Evolutionary conservation across 495 filamentous ascomycete species (phyloP), one percentile per base, ranked within the genome.

Genomic region (Aspergillus indologenus): DNA sequence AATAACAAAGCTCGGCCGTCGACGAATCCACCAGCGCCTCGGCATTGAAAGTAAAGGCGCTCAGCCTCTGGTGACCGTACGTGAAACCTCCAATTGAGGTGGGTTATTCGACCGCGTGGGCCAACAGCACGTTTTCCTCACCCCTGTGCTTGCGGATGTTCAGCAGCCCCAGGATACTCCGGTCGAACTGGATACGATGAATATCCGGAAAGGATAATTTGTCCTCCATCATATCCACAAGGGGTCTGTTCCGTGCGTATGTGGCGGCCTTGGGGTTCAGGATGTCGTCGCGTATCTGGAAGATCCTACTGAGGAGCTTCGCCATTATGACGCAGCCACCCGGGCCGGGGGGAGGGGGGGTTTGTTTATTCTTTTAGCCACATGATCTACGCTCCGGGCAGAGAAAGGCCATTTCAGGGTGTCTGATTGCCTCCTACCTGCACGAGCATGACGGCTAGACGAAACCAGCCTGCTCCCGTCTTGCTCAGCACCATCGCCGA

Each of bases 201-300:
- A 96, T 94, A 67, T 96, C 85, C 12, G 90, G 91, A 68, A 94
- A 96, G 40, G 86, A 90, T 77, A 96, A 96, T 79, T 96, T 96
- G 45, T 92, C 92, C 73, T 96, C 92, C 3, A 90, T 95, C 56
- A 96, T 69, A 70, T 96, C 92, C 75, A 96, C 90, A 62, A 92
- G 82, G 55, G 91, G 90, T 78, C 96, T 96, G 64, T 90, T 90
- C 50, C 82, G 75, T 48, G 86, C 81, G 75, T 94, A 95, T 64
- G 82, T 75, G 31, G 70, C 62, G 53, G 53, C 64, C 14, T 69
- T 84, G 45, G 96, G 83, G 67, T 96, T 96, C 56, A 86, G 79
- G 77, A 94, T 92, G 79, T 96, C 92, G 71, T 96, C 92, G 56
- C 87, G 84, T 74, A 95, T 92, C 72, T 93, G 90, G 78, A 91